Evolutionary conservation across 2,329 filamentous ascomycete genomes (phyloP).

Genomic region (Phoma sp.): DNA sequence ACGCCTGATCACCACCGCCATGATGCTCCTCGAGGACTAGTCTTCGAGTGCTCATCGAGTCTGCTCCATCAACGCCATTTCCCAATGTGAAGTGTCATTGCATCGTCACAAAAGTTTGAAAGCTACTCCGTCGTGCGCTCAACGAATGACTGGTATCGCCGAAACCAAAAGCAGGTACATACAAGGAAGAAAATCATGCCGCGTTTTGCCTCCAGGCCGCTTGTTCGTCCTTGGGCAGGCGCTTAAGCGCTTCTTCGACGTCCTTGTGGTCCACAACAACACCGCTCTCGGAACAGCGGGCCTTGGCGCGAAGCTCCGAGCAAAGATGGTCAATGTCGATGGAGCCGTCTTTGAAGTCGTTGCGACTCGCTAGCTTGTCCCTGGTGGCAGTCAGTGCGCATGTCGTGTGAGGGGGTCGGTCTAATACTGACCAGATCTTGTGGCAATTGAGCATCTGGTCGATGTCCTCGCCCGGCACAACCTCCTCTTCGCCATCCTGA

Average conservation of each 20-base stretch:
- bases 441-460: slow-evolving; percentile 79
- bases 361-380: slow-evolving; percentile 87
- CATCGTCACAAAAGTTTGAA: slow-evolving; percentile 13
- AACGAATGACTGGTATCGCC: slow-evolving; percentile 18
- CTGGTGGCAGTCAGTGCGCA: slow-evolving; percentile 58
- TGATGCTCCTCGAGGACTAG: slow-evolving; percentile 5
- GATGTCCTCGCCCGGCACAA: slow-evolving; percentile 65
- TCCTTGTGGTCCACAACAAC: slow-evolving; percentile 89
- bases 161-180: slow-evolving; percentile 13
- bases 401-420: background rate
- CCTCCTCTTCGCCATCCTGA: slow-evolving; percentile 72
- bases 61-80: slow-evolving; percentile 17
- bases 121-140: slow-evolving; percentile 2
- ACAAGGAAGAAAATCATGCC: slow-evolving; percentile 3
- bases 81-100: slow-evolving; percentile 12
- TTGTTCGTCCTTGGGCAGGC: slow-evolving; percentile 46
- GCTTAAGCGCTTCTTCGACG: slow-evolving; percentile 70
- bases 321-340: slow-evolving; percentile 94
- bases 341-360: slow-evolving; percentile 86
- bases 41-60: slow-evolving; percentile 6
- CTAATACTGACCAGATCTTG: slow-evolving; percentile 81
- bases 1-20: slow-evolving; percentile 1
- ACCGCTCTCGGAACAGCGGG: slow-evolving; percentile 89
- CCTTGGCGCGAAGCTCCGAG: slow-evolving; percentile 91
- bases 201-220: background rate